Percentiles rank a stretch among this genome's conserved stretches.
These are phyloP conservation scores for Trichophyton verrucosum DNA, from an alignment of 2,329 filamentous ascomycete species.

Conservation along the genomic window DNA sequence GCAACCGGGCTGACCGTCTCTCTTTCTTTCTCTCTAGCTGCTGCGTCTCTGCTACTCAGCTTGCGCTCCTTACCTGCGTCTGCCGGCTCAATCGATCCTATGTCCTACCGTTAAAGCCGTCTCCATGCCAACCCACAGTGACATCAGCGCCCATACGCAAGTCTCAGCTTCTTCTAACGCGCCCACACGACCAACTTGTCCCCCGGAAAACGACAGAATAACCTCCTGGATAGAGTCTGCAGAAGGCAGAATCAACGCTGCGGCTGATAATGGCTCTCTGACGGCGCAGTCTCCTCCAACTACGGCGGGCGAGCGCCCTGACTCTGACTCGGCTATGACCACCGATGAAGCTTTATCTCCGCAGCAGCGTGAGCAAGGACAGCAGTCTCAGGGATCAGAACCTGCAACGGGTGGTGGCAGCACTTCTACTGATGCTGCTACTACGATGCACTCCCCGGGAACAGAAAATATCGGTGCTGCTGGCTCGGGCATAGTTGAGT, in stretches of 20 bases:
- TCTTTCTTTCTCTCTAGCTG: neutral
- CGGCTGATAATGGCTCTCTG: conserved; percentile 16
- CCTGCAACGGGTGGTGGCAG: neutral
- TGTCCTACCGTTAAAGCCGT: conserved; percentile 5
- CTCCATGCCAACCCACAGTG: conserved; percentile 41
- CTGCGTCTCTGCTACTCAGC: neutral
- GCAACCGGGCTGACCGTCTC: neutral
- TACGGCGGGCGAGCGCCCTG: neutral
- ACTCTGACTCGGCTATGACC: neutral
- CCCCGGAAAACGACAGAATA: conserved; percentile 34
- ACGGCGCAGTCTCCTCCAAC: neutral
- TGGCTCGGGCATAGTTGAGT: neutral
- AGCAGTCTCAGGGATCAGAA: neutral
- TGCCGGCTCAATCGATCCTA: neutral
- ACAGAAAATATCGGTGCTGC: neutral
- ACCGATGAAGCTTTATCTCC: neutral
- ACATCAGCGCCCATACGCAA: conserved; percentile 31
- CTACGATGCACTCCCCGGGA: neutral
- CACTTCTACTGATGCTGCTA: neutral
- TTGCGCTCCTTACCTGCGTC: neutral
- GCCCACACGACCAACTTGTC: conserved; percentile 37
- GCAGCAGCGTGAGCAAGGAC: neutral
- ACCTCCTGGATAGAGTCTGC: conserved; percentile 24
- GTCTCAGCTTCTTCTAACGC: conserved; percentile 30
- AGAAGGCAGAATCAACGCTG: conserved; percentile 16